Base-by-base conservation (phyloP, 2,329 filamentous ascomycete genomes). In the Arthrobotrys megalospora region DNA sequence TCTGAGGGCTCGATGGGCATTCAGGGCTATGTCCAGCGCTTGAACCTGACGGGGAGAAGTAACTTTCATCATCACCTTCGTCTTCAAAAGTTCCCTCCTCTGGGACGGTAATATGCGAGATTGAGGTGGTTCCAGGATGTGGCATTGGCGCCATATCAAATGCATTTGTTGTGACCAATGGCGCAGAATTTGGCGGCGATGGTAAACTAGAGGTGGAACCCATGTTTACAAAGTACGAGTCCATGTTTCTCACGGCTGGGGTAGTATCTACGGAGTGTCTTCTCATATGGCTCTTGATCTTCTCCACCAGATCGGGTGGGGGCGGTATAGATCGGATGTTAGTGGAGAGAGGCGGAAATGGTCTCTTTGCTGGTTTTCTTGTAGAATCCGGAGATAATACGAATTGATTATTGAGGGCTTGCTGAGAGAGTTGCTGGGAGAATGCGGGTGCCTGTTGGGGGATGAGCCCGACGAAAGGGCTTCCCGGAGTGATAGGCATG, bases 71-170 rank as follows among this genome's bases (percentile, higher is more conserved):
- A 32, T 73, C 77, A 38, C 80, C 76, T 19, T 79, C 64, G 45
- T 80, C 80, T 73, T 71, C 66, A 38, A 71, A 77, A 67, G 58
- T 41, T 58, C 21, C 55, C 77, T 82, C 69, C 67, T 81, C 68
- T 79, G 79, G 69, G 64, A 77, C 58, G 16, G 66, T 60, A 7
- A 77, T 77, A 72, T 53, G 81, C 58, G 79, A 82, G 67, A 70
- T 81, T 70, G 43, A 80, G 67, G 77, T 80, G 78, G 58, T 80
- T n/a, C 38, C 78, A 36, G 71, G 76, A 47, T 81, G 70, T 4
- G 81, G 80, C 52, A 82, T 76, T 47, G 81, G 81, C 1, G 81
- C 81, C 73, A 82, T 79, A 66, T 82, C 81, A 64, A 82, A 82
- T 12, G 80, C 79, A 63, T 80, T 82, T 38, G 81, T 68, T 48